Percentiles rank a stretch among this genome's conserved stretches.
These are phyloP conservation scores for Carex arenaria DNA, from an alignment of 202 grass and related monocot species.

Conservation along the genomic window DNA sequence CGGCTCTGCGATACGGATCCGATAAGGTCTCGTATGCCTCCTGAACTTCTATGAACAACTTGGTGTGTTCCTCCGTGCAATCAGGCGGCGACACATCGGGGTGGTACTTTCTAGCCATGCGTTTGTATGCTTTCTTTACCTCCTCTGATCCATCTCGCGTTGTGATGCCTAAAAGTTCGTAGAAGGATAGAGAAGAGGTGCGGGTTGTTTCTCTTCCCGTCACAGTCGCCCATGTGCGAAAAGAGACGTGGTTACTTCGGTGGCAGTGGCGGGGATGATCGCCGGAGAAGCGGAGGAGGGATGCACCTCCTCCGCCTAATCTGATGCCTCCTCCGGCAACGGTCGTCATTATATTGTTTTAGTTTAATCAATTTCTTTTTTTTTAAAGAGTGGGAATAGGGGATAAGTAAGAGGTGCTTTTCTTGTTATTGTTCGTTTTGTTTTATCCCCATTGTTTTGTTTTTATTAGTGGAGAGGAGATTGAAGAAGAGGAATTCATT, in stretches of 20 bases:
- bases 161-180: conserved; percentile 69
- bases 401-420: background rate
- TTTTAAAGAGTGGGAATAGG: background rate
- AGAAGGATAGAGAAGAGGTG: conserved; percentile 37
- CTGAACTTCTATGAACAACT: conserved; percentile 82
- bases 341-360: background rate
- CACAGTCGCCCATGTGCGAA: conserved; percentile 11
- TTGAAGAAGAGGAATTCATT: too few relatives aligned
- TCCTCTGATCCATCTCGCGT: conserved; percentile 39
- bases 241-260: background rate
- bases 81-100: conserved; percentile 77
- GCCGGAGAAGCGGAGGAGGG: background rate
- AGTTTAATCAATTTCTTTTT: too few relatives aligned
- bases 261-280: background rate
- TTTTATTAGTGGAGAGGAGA: too few relatives aligned
- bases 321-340: background rate
- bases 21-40: conserved; percentile 96
- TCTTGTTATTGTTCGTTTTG: background rate
- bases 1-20: conserved; percentile 57
- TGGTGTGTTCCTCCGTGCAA: conserved; percentile 58
- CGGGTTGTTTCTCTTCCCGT: background rate
- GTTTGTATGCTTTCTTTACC: conserved; percentile 81
- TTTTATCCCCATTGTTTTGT: background rate
- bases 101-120: conserved; percentile 82
- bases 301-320: background rate